phyloP scores from a whole-genome alignment of 805 yeast species.

The Saccharomycopsis sp. region DNA sequence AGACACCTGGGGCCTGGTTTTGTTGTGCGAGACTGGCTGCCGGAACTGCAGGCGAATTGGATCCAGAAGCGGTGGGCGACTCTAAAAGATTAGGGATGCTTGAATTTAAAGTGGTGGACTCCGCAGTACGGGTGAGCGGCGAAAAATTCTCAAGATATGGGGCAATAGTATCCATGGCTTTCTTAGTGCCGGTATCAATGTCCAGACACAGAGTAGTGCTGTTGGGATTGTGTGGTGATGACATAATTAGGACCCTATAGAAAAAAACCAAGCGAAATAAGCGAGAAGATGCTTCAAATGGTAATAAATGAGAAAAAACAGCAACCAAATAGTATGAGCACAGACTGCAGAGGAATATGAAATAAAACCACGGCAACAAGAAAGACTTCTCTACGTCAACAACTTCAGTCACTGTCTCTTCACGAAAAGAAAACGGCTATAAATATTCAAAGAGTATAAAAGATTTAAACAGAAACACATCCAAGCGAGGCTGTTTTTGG shows the following conservation, averaged over 20 bases:
- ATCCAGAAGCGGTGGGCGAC: constrained; percentile 3
- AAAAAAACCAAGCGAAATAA: background rate
- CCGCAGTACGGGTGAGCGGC: constrained; percentile 60
- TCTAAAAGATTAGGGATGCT: background rate
- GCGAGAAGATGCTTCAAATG: background rate
- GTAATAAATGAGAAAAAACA: background rate
- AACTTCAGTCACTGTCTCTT: no score
- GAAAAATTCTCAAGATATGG: constrained; percentile 69
- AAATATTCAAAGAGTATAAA: background rate
- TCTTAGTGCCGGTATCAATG: constrained; percentile 24
- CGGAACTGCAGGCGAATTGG: background rate
- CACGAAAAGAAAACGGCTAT: no score
- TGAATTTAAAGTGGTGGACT: constrained; percentile 29
- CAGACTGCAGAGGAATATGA: background rate
- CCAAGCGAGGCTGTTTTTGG: background rate
- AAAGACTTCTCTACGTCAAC: no score
- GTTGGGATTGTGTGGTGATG: background rate
- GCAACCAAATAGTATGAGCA: background rate
- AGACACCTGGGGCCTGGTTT: no score
- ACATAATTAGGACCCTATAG: background rate
- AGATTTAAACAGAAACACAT: background rate
- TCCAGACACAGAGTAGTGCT: background rate
- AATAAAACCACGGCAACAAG: background rate
- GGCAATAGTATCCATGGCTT: constrained; percentile 73
- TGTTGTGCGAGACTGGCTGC: background rate